Evolutionary conservation across 2,329 filamentous ascomycete species (phyloP), one percentile per base, ranked within the genome.

Genomic region (Aspergillaceae sp.): DNA sequence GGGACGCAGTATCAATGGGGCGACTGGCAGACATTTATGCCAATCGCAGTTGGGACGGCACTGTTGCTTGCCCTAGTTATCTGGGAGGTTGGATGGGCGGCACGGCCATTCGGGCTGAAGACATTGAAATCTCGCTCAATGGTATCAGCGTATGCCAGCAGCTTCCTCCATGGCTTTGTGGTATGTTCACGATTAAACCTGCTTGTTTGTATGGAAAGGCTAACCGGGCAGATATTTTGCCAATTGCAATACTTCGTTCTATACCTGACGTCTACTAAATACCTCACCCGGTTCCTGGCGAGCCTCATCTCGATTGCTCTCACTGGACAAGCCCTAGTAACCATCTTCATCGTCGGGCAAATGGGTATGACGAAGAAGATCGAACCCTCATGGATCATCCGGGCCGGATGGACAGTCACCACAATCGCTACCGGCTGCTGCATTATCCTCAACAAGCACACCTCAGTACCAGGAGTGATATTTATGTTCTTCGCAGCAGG

Each of bases 241-340:
- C 64, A 64, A 27, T 49, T 74, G 3, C 72, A 74, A 51, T 72
- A 71, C 47, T 55, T 68, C 41, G 59, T 67, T 0, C 56, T 74
- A 41, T 74, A 70, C 48, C 63, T 68, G 40, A 61, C 66, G 48
- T 57, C 65, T 4, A 60, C 67, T 29, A 60, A 65, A 45, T 58
- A 55, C 34, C 54, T 61, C 29, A 59, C 64, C 1, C 50, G 66
- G 1, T 61, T 61, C 2, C 48, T 58, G 4, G 63, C 67, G 10
- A 71, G 69, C 9, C 47, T 71, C 42, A 57, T 65, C n/a, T 45
- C 72, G 4, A 51, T 72, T 4, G 63, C 68, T 4, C 56, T 67
- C 6, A 56, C 63, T 8, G 61, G 60, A 7, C 55, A 66, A 3
- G 48, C 57, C 0, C 48, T 60, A 7, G 53, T 45, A 3, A 49